Base-by-base conservation (phyloP, 805 yeast genomes). In the Ogataea methanolica region DNA sequence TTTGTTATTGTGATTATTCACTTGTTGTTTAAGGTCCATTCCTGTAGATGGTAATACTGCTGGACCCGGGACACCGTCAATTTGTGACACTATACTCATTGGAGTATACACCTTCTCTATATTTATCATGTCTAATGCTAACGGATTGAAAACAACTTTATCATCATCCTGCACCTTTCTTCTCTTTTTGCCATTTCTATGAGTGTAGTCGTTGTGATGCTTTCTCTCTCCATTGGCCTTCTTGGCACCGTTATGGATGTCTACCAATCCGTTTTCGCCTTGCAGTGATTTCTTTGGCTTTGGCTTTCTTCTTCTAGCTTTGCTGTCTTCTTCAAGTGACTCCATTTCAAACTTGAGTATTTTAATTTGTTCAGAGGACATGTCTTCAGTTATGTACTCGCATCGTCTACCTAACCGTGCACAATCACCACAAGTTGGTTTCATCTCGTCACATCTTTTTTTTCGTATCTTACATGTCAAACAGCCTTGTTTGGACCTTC, bases 391-490 rank as follows among this genome's bases (percentile, higher is more conserved):
- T 2, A 71, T 61, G 72, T 79, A 79, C 17, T 68, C 68, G 56
- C 84, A 79, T 41, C 70, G 65, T 52, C 78, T 72, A 9, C 65
- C 57, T 38, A 79, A 62, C 36, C 83, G 58, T 11, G 29, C 16
- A 51, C 84, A 79, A 54, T 74, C 82, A 1, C 75, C 69, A 57
- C 84, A 79, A 1, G 65, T 55, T 1, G 84, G 84, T 47, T 66
- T 68, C 7, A 48, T 51, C 54, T 78, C 82, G 52, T 77, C 74
- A 57, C 84, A 79, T 53, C 79, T 70, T 57, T 79, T 80, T 70
- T 82, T 83, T 39, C 89, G 66, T 35, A 78, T 69, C 57, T 83
- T 83, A 63, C 90, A 83, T 0, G 87, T 83, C 36, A 83, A 63
- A 60, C 90, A 83, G 0, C 89, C 88, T n/a, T 70, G 70, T 53